Evolutionary conservation across 805 yeast species (phyloP), one percentile per base, ranked within the genome.

Genomic region (Cyberlindnera misumaiensis): DNA sequence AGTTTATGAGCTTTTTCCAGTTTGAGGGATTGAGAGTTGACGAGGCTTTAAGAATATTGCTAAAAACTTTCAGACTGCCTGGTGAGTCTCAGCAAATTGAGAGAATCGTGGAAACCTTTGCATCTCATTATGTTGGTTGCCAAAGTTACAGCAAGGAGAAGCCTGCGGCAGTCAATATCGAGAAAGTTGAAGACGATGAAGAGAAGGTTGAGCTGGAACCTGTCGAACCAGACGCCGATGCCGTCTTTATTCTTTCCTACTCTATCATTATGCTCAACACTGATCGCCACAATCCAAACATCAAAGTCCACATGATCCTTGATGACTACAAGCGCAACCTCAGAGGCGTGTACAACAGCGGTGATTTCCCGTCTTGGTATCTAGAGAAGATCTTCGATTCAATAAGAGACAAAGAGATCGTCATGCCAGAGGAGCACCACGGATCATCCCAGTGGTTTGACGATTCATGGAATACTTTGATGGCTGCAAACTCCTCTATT

Each of bases 31-130:
- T 83, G 49, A 70, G 98, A 53, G 90, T 94, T 3, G 99, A 93
- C 59, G 97, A 90, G 60, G 96, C 96, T 0, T 66, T 93, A 37
- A 73, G 99, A 52, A 70, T 84, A 40, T 60, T 93, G 43, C 67
- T 94, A 48, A 83, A 84, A 40, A 75, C 83, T 15, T 90, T 93
- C 56, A 75, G 98, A 58, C 69, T 93, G 35, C 97, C 97, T 1
- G 99, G 99, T 43, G 99, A 93, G 62, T 83, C 97, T 0, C 97
- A 88, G 55, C 96, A 87, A 59, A 93, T 93, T 56, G 98, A 93
- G 59, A 73, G 96, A 52, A 76, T 90, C 12, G 82, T 93, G 22
- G 97, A 90, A 52, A 68, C 77, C 5, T 93, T 93, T 60, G 88
- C 95, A 3, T 80, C 77, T 30, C 75, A 84, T 42, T 93, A 86